Conservation (phyloP, 176 grass and related monocot genomes). For the Secale cereale region DNA sequence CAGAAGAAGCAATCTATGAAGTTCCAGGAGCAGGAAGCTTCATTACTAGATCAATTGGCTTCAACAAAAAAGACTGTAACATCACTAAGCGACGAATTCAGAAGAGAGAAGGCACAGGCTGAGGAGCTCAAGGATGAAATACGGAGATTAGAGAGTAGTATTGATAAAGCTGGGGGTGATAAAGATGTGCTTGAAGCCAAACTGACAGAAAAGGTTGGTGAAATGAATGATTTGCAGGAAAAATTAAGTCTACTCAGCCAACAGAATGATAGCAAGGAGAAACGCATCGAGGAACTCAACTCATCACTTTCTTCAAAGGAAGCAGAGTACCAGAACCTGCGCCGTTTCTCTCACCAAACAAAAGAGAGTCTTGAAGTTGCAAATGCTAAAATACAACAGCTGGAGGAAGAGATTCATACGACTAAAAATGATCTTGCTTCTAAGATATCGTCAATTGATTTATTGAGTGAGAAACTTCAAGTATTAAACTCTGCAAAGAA, state of each 20-base stretch:
- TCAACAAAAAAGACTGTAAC: constrained; percentile 56
- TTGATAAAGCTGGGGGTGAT: constrained; percentile 47
- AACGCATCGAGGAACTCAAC: constrained; percentile 57
- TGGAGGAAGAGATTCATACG: constrained; percentile 64
- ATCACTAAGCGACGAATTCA: constrained; percentile 65
- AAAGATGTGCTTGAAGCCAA: constrained; percentile 66
- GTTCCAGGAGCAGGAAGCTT: constrained; percentile 66
- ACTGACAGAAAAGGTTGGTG: constrained; percentile 61
- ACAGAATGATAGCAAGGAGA: constrained; percentile 63
- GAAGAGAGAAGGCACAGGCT: constrained; percentile 50
- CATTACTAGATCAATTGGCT: constrained; percentile 56
- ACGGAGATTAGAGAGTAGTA: constrained; percentile 51
- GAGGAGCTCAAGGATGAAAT: constrained; percentile 76
- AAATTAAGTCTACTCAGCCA: constrained; percentile 50
- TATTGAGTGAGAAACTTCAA: constrained; percentile 65
- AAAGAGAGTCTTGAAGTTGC: constrained; percentile 56
- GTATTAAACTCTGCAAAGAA: constrained; percentile 59
- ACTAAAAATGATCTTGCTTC: constrained; percentile 52
- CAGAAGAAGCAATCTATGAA: constrained; percentile 60
- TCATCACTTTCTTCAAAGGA: constrained; percentile 70
- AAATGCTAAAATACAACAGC: constrained; percentile 60
- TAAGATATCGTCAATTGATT: constrained; percentile 64
- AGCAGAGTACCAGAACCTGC: constrained; percentile 55
- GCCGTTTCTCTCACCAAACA: constrained; percentile 39
- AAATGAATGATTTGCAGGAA: constrained; percentile 56